Percentiles rank a stretch among this genome's conserved stretches.
Evolutionary conservation across 2,329 filamentous ascomycete genomes (phyloP).

Genomic region (Boeremia exigua): DNA sequence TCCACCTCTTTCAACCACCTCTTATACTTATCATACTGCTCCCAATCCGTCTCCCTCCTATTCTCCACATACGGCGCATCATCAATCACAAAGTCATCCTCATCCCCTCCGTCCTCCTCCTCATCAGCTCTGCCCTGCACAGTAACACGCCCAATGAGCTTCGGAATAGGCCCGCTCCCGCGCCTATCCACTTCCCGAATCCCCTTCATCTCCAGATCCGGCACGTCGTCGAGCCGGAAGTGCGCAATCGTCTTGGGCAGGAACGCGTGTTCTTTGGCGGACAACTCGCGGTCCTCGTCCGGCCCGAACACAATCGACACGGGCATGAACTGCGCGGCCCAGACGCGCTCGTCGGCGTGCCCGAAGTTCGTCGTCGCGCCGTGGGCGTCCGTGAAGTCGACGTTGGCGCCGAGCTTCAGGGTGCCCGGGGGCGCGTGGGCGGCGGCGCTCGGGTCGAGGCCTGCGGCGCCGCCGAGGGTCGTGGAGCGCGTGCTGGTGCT

Average conservation of each 20-base stretch:
- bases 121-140: background rate
- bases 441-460: background rate
- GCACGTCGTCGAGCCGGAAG: background rate
- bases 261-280: background rate
- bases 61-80: background rate
- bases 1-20: background rate
- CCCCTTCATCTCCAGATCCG: background rate
- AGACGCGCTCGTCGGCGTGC: background rate
- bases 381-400: background rate
- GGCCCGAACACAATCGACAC: background rate
- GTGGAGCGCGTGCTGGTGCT: background rate
- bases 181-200: background rate
- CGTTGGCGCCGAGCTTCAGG: background rate
- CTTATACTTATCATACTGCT: background rate
- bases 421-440: background rate
- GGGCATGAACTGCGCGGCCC: conserved; percentile 7
- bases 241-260: background rate
- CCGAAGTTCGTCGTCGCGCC: background rate
- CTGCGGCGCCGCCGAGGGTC: background rate
- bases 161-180: background rate
- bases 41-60: background rate
- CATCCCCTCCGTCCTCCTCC: background rate
- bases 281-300: background rate
- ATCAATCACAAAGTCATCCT: background rate
- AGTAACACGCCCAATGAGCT: background rate